phyloP scores from a whole-genome alignment of 2,329 filamentous ascomycete genomes.

The Ascochyta viciae-villosae region DNA sequence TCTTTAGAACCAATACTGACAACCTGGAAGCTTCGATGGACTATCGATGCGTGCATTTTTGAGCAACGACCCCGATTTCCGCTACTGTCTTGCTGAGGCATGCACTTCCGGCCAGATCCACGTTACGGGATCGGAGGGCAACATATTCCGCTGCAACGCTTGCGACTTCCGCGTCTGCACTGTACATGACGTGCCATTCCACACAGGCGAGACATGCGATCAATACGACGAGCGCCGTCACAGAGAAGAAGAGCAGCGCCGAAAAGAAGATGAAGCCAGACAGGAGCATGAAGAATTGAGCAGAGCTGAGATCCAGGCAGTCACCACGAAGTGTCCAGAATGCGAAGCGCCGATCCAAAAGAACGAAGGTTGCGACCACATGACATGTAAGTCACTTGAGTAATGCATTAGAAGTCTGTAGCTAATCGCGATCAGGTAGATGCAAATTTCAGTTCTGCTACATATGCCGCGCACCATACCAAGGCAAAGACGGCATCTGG shows the following conservation, averaged over 20 bases:
- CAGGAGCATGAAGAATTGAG: too few relatives aligned
- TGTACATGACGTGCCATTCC: conserved; percentile 9
- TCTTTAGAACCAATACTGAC: not conserved
- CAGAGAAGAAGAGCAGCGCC: not conserved
- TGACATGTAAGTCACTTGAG: conserved; percentile 3
- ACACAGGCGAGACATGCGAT: conserved; percentile 5
- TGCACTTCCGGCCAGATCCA: conserved; percentile 11
- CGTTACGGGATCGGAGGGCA: not conserved
- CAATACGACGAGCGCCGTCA: conserved; percentile 2
- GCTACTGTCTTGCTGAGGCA: not conserved
- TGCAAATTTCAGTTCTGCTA: too few relatives aligned
- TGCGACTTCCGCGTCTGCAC: conserved; percentile 7
- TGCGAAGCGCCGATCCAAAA: conserved; percentile 1
- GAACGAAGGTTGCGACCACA: not conserved
- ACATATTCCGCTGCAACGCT: conserved; percentile 5
- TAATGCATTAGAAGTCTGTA: too few relatives aligned
- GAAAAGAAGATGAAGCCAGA: not conserved
- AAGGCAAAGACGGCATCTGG: too few relatives aligned
- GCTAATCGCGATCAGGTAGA: too few relatives aligned
- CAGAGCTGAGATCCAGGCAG: not conserved
- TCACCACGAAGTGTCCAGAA: not conserved
- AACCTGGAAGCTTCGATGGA: conserved; percentile 3
- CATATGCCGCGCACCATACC: too few relatives aligned
- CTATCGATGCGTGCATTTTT: not conserved
- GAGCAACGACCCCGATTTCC: not conserved